Conservation (phyloP, 148 eudicot species). For the Camellia granthamiana region DNA sequence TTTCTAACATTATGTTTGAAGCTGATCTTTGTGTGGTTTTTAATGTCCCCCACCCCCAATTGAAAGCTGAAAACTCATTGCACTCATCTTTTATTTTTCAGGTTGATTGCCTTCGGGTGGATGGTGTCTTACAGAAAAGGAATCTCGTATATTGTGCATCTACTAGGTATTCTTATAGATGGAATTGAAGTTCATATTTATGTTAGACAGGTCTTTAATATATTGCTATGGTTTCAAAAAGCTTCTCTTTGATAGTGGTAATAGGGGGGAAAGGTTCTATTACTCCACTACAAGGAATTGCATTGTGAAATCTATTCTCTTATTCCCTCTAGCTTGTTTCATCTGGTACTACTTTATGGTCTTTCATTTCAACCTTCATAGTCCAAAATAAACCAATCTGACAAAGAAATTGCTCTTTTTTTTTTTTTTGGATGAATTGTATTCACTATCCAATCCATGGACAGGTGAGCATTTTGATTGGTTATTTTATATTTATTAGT, state of each 20-base stretch:
- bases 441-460: neutral
- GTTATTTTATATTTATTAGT: neutral
- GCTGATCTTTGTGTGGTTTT: neutral
- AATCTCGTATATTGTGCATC: conserved; percentile 99
- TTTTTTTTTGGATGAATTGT: too few relatives aligned
- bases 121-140: conserved; percentile 85
- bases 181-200: neutral
- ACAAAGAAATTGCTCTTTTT: too few relatives aligned
- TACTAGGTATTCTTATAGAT: conserved; percentile 58
- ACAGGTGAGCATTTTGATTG: neutral
- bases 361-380: neutral
- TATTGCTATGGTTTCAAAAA: neutral
- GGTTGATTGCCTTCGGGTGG: conserved; percentile 98
- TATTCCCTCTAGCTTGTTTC: neutral
- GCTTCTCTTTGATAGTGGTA: too few relatives aligned
- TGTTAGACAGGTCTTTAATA: neutral
- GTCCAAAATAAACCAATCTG: neutral
- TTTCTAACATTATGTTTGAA: neutral
- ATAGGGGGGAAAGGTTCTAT: too few relatives aligned
- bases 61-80: neutral
- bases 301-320: neutral
- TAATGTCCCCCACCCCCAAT: neutral
- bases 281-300: neutral
- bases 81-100: conserved; percentile 27
- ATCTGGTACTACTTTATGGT: neutral